Evolutionary conservation across 768 basidiomycete genomes (phyloP).

Genomic region (Xerocomellus dryophilus): DNA sequence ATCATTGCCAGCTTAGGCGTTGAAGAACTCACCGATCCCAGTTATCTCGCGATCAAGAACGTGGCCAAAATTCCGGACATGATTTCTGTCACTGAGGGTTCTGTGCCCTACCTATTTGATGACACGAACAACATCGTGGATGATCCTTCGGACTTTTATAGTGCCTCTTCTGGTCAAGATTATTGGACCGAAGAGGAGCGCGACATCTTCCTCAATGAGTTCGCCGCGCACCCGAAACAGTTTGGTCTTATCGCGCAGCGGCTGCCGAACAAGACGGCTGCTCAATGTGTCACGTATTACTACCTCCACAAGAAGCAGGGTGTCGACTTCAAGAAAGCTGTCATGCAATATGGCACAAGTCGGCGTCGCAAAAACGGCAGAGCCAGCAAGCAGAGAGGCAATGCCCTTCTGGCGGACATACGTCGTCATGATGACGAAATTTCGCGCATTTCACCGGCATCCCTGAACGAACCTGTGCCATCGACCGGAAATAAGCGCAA

Average conservation of each 20-base stretch:
- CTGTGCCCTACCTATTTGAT: slow-evolving; percentile 65
- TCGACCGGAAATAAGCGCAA: slow-evolving; percentile 41
- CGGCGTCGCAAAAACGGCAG: slow-evolving; percentile 59
- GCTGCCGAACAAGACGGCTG: slow-evolving; percentile 78
- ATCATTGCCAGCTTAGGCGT: slow-evolving; percentile 92
- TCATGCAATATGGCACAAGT: slow-evolving; percentile 61
- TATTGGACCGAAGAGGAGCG: slow-evolving; percentile 90
- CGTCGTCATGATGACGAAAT: slow-evolving; percentile 62
- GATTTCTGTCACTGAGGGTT: slow-evolving; percentile 64
- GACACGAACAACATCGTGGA: slow-evolving; percentile 82
- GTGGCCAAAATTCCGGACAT: slow-evolving; percentile 90
- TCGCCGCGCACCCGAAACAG: slow-evolving; percentile 85
- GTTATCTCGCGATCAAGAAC: slow-evolving; percentile 79
- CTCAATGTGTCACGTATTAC: slow-evolving; percentile 91
- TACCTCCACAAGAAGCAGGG: slow-evolving; percentile 90
- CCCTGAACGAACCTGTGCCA: slow-evolving; percentile 22
- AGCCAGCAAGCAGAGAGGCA: slow-evolving; percentile 75
- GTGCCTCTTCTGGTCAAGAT: slow-evolving; percentile 65
- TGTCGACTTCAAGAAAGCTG: slow-evolving; percentile 80
- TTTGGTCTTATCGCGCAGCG: slow-evolving; percentile 87
- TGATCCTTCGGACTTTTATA: slow-evolving; percentile 76
- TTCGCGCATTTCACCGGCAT: slow-evolving; percentile 25
- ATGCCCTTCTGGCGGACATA: slow-evolving; percentile 79
- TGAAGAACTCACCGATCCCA: slow-evolving; percentile 91
- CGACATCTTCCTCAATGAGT: slow-evolving; percentile 73